Percentiles rank a stretch among this genome's conserved stretches.
These are phyloP conservation scores for Magnusiomyces magnusii DNA, from an alignment of 1,139 yeast species.

Conservation along the genomic window DNA sequence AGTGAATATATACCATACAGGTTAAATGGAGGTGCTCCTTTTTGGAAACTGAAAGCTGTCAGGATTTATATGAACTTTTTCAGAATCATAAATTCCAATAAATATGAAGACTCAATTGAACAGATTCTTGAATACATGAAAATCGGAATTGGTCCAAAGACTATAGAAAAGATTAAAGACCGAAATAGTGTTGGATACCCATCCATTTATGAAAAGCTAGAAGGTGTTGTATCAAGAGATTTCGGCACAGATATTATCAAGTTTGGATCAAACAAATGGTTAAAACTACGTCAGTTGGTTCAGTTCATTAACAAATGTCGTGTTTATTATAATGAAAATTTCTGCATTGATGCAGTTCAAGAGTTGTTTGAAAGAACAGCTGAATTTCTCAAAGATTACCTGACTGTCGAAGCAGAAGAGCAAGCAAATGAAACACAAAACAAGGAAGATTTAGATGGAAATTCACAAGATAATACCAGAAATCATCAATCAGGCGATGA, in stretches of 20 bases:
- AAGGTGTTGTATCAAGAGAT: neutral
- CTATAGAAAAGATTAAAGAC: neutral
- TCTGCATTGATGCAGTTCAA: too few relatives aligned
- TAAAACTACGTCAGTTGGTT: too few relatives aligned
- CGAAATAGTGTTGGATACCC: neutral
- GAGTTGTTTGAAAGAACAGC: too few relatives aligned
- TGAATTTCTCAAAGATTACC: too few relatives aligned
- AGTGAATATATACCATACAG: constrained; percentile 52
- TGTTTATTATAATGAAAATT: too few relatives aligned
- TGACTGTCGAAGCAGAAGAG: too few relatives aligned
- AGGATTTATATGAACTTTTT: constrained; percentile 49
- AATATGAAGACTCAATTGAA: constrained; percentile 51
- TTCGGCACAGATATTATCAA: too few relatives aligned
- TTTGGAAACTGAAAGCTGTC: constrained; percentile 14
- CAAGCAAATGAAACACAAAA: too few relatives aligned
- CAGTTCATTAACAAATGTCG: neutral
- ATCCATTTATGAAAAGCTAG: constrained; percentile 1
- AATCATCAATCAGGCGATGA: too few relatives aligned
- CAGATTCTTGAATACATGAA: constrained; percentile 49
- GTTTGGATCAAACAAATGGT: too few relatives aligned
- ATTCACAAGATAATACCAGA: too few relatives aligned
- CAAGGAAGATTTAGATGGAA: too few relatives aligned
- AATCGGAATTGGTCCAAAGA: constrained; percentile 8
- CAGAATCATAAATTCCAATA: constrained; percentile 45
- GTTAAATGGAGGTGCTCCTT: constrained; percentile 29